Percentiles rank a stretch among this genome's conserved stretches.
These are phyloP conservation scores for Neurospora sp. DNA, from an alignment of 495 filamentous ascomycete genomes.

Conservation along the genomic window DNA sequence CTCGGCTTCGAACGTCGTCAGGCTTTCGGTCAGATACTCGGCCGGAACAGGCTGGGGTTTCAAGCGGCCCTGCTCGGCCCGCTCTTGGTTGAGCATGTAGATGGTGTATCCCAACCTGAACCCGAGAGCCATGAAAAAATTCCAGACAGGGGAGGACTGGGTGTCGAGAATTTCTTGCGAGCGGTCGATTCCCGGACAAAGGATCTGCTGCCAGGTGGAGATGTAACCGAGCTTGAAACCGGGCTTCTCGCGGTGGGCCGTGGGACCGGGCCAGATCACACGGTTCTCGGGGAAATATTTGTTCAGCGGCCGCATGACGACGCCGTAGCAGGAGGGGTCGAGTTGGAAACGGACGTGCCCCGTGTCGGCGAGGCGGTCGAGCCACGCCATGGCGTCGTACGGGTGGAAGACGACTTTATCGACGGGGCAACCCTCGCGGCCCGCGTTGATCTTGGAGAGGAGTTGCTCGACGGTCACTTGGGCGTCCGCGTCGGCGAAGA, in stretches of 20 bases:
- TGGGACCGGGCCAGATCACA: slow-evolving; percentile 1
- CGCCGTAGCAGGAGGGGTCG: slow-evolving; percentile 16
- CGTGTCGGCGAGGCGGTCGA: slow-evolving; percentile 12
- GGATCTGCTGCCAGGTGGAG: slow-evolving; percentile 1
- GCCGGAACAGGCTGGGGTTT: neutral
- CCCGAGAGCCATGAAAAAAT: slow-evolving; percentile 17
- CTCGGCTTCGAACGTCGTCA: neutral
- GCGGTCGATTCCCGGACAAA: neutral
- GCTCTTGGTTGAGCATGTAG: neutral
- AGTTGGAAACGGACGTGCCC: slow-evolving; percentile 13
- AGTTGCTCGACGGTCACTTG: slow-evolving; percentile 16
- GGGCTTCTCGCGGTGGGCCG: neutral
- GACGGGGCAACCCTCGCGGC: slow-evolving; percentile 1
- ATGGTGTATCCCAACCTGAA: slow-evolving; percentile 19
- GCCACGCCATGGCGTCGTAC: slow-evolving; percentile 17
- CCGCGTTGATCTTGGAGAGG: slow-evolving; percentile 18
- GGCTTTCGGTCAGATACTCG: neutral
- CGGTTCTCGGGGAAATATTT: slow-evolving; percentile 19
- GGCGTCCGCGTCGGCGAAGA: slow-evolving; percentile 7
- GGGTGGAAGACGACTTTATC: slow-evolving; percentile 14
- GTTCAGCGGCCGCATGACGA: slow-evolving; percentile 10
- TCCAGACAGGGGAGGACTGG: neutral
- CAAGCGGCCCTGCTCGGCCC: neutral
- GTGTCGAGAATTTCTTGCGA: neutral
- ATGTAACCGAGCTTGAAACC: neutral